Evolutionary conservation across 176 grass and related monocot genomes (phyloP), one percentile per base, ranked within the genome.

Genomic region (Puya raimondii): DNA sequence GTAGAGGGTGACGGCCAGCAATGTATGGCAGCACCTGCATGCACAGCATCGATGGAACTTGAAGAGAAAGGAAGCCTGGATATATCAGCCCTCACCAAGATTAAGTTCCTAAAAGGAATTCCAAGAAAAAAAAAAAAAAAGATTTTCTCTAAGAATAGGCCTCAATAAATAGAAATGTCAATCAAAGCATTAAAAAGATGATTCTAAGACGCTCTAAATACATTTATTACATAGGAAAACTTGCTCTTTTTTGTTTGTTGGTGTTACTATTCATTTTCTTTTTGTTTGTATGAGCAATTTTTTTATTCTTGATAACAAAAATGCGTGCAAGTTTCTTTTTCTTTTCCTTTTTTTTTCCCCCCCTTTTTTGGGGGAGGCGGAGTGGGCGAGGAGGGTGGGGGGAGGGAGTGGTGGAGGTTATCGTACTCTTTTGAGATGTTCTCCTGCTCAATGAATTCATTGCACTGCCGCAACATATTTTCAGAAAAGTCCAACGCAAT

Each of bases 1-100:
- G 72, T 74, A 79, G 88, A 73, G 53, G 92, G 92, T 63, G 88
- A 96, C 76, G 92, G 88, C 92, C 92, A 96, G 74, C 92, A 92
- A 83, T 96, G 92, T 42, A 96, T 63, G 66, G 92, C 92, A 74
- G 92, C 92, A 73, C 81, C 92, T 78, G 92, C 92, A 79, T 96
- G 92, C 29, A 96, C 73, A 80, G 86, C 88, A 83, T 96, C 88
- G 64, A 96, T 83, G 51, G 92, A 96, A 49, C 66, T 81, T 61
- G 64, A 85, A 53, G 66, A 20, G 66, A 96, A 87, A 65, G 92
- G 92, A 12, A 96, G 85, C 42, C 92, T 80, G 27, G 88, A 92
- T 82, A 96, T 92, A 81, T 96, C 88, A 71, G 88, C 86, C 80
- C 88, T 87, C n/a, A 87, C 86, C 79, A 96, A 92, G 23, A 58